phyloP scores from a whole-genome alignment of 2,329 filamentous ascomycete species.

The Dothiorella sarmentorum region DNA sequence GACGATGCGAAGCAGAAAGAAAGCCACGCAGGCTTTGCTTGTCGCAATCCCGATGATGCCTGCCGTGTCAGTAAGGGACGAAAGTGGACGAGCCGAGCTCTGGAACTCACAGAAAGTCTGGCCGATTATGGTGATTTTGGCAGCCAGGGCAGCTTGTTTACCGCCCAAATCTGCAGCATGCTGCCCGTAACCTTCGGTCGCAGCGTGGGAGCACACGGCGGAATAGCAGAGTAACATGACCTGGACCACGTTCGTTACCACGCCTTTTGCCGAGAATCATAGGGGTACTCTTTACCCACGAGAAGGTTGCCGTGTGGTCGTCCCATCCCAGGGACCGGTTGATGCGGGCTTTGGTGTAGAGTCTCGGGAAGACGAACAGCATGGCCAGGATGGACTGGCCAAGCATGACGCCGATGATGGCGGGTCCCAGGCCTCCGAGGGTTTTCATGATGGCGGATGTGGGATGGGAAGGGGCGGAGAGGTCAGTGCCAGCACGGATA shows the following conservation, averaged over 20 bases:
- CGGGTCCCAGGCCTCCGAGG: background rate
- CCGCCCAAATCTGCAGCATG: slow-evolving; percentile 24
- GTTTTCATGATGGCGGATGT: slow-evolving; percentile 2
- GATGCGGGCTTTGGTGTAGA: slow-evolving; percentile 30
- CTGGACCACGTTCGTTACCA: slow-evolving; percentile 19
- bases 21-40: slow-evolving; percentile 30
- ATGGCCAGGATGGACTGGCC: slow-evolving; percentile 27
- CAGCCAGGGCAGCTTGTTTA: slow-evolving; percentile 29
- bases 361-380: slow-evolving; percentile 27
- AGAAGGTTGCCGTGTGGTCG: slow-evolving; percentile 26
- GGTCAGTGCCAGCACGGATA: background rate
- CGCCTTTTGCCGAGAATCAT: background rate
- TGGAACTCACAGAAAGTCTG: slow-evolving; percentile 27
- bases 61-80: background rate
- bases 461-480: background rate
- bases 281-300: slow-evolving; percentile 1
- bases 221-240: slow-evolving; percentile 28
- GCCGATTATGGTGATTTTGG: slow-evolving; percentile 32
- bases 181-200: slow-evolving; percentile 28
- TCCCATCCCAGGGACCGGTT: slow-evolving; percentile 31
- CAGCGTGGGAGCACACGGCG: slow-evolving; percentile 26
- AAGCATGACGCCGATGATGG: slow-evolving; percentile 27
- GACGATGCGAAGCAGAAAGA: slow-evolving; percentile 33
- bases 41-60: slow-evolving; percentile 30
- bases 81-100: too few species aligned